Base-by-base conservation (phyloP, 2,329 filamentous ascomycete species). In the Fusarium falciforme region DNA sequence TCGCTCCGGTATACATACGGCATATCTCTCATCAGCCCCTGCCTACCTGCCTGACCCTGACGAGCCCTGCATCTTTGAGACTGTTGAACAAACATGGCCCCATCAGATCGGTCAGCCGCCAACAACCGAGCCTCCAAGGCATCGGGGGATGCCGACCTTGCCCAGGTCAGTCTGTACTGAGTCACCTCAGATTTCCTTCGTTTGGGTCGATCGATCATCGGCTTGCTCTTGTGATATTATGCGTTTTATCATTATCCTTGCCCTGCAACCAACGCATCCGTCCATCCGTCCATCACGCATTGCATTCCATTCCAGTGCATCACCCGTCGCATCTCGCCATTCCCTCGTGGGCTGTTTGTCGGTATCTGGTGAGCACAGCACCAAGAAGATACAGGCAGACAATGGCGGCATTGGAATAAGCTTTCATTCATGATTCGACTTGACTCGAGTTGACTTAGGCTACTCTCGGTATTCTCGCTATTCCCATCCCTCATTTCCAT, bases 91-190 rank as follows among this genome's bases (percentile, higher is more conserved):
- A 52, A 49, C 58, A 70, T 72, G 71, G 70, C 65, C 55, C 75
- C 67, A 65, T 59, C 61, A 29, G 63, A 72, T 58, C 47, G 70
- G 40, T 52, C 72, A 44, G 49, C 59, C 49, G 57, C 67, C 42
- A 66, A 71, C 54, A 61, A 66, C 61, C 71, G 62, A 66, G 55
- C 71, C 61, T 61, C 67, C 44, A 59, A 74, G 38, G 68, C 66
- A 33, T 69, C 67, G 62, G 75, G 72, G 72, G 76, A 76, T 61
- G 71, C 74, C 66, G 76, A 78, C 72, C 70, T 78, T 35, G 76
- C 76, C 42, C 76, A 78, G 66, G 76, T 78, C 42, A 72, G 76
- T 75, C 42, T 52, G 40, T n/a, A 29, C 47, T 52, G 47, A 52
- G 47, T 52, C 47, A 52, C 47, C 47, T 52, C 47, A 52, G 47